Evolutionary conservation across 345 rosid species (phyloP).

Genomic region (Populus nigra): DNA sequence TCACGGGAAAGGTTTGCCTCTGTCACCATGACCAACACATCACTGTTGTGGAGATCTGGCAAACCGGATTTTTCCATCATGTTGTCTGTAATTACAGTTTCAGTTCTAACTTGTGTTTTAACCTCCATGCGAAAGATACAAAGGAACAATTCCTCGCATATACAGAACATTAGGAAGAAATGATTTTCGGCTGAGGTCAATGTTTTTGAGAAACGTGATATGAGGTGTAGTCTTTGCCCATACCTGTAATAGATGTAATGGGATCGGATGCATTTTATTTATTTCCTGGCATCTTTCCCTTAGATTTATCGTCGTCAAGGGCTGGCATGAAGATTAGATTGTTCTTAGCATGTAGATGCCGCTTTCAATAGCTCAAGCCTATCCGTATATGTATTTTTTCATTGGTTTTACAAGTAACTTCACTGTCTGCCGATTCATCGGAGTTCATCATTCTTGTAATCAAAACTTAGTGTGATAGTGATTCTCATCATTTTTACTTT

Average conservation of each 20-base stretch:
- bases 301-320: too few species aligned
- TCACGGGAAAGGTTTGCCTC: slow-evolving; percentile 66
- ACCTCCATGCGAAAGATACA: slow-evolving; percentile 9
- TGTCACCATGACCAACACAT: slow-evolving; percentile 33
- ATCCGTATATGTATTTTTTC: too few species aligned
- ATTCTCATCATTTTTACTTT: too few species aligned
- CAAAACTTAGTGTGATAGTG: too few species aligned
- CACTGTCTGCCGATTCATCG: too few species aligned
- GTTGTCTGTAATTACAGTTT: slow-evolving; percentile 29
- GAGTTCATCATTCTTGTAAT: too few species aligned
- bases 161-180: neutral
- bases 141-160: neutral
- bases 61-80: slow-evolving; percentile 31
- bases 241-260: neutral
- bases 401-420: too few species aligned
- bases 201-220: neutral
- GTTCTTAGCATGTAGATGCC: too few species aligned
- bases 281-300: too few species aligned
- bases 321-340: too few species aligned
- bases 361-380: too few species aligned
- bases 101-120: slow-evolving; percentile 4
- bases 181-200: neutral
- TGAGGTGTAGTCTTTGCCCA: neutral
- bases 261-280: neutral
- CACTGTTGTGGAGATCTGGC: slow-evolving; percentile 21